Base-by-base conservation (phyloP, 257 asterid species). In the Lantana camara region DNA sequence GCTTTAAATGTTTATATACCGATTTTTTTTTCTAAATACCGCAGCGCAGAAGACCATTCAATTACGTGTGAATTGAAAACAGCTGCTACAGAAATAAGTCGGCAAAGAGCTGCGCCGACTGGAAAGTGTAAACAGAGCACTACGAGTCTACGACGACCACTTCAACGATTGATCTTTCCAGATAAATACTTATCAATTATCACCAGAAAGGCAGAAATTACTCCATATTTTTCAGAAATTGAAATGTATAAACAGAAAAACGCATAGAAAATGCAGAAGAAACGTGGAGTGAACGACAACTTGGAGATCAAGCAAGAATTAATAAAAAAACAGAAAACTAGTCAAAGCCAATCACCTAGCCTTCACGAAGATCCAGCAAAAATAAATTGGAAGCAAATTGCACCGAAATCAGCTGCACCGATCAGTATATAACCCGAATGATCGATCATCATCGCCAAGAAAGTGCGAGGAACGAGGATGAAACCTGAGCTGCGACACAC, bases 101-200 rank as follows among this genome's bases (percentile, higher is more conserved):
- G 72, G 69, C n/a, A 24, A 59, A 17, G 48, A 21, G 29, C 30
- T 17, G 29, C 37, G 70, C 82, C 78, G 80, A 69, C 84, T 52
- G 37, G 64, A 64, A 61, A 27, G 60, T 37, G 50, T 66, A 56
- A 34, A 35, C 19, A 8, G 6, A 14, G 27, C 71, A 48, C 67
- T 45, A 21, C 56, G n/a, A n/a, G n/a, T n/a, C n/a, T n/a, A n/a
- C n/a, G n/a, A n/a, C n/a, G 64, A 27, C 30, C 72, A 38, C 41
- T 52, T 37, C 21, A 21, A n/a, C 34, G 61, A 5, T 0, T 21
- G 5, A 3, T 10, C 7, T 41, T 51, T 19, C 21, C 69, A 60
- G 71, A 55, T 60, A 56, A 62, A 57, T 44, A 22, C 52, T 38
- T 21, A 40, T 14, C 19, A 8, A 23, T 15, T 7, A 34, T 58